Conservation (phyloP, 768 basidiomycete genomes). For the Gloeophyllum trabeum region DNA sequence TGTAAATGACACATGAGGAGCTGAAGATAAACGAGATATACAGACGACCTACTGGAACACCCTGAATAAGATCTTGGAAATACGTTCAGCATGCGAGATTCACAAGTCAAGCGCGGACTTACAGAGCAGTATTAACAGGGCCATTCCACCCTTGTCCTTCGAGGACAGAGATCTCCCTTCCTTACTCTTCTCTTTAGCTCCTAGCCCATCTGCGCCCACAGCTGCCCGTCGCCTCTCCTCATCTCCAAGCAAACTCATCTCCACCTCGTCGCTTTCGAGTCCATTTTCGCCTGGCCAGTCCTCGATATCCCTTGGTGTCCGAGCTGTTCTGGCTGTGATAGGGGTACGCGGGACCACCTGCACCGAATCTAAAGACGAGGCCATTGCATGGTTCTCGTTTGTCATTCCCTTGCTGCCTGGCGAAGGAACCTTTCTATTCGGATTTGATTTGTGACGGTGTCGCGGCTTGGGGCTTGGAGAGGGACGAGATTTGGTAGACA, state of each 20-base stretch:
- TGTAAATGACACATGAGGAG: conserved; percentile 15
- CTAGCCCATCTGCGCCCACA: conserved; percentile 23
- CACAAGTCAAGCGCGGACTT: conserved; percentile 21
- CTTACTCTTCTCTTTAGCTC: conserved; percentile 18
- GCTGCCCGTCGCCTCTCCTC: conserved; percentile 39
- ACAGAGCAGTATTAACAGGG: conserved; percentile 81
- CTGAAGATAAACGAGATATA: conserved; percentile 5
- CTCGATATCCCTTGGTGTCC: background rate
- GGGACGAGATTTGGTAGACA: no score
- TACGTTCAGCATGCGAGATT: background rate
- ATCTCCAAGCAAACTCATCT: conserved; percentile 49
- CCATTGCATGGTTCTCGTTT: background rate
- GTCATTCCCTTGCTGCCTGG: background rate
- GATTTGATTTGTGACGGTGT: no score
- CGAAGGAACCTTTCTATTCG: no score
- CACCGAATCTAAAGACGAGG: background rate
- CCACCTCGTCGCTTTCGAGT: conserved; percentile 35
- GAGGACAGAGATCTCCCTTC: conserved; percentile 42
- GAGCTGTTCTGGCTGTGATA: background rate
- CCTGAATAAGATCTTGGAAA: conserved; percentile 45
- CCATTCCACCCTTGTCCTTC: conserved; percentile 80
- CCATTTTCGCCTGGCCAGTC: conserved; percentile 5
- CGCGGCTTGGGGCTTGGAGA: no score
- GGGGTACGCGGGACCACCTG: background rate
- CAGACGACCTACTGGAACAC: conserved; percentile 63